phyloP scores from a whole-genome alignment of 306 rosid genomes.

The Ormosia semicastrata region DNA sequence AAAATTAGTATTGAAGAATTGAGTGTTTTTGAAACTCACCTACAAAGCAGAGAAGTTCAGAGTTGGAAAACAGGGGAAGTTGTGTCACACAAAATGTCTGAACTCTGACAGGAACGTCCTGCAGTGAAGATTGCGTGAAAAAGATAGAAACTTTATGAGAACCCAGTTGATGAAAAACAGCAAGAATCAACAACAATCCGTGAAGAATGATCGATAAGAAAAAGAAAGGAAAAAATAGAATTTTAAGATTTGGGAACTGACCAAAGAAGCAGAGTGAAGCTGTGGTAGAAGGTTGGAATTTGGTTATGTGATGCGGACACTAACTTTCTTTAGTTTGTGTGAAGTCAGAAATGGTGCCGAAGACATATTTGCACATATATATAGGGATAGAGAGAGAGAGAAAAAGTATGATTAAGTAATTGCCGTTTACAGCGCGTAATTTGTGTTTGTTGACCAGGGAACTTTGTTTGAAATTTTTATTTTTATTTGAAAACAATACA shows the following conservation, averaged over 20 bases:
- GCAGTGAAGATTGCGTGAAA: background rate
- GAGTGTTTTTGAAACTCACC: background rate
- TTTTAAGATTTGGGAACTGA: background rate
- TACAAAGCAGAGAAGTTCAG: background rate
- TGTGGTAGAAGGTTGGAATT: background rate
- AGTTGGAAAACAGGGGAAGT: conserved; percentile 29
- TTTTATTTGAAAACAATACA: background rate
- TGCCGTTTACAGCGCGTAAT: conserved; percentile 14
- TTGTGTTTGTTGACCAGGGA: conserved; percentile 9
- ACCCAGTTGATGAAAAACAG: background rate
- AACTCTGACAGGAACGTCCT: background rate
- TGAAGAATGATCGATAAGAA: background rate
- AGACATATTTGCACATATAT: background rate
- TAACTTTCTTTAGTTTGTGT: background rate
- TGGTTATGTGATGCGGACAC: background rate
- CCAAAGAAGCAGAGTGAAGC: conserved; percentile 22
- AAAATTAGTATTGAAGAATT: background rate
- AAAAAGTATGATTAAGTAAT: background rate
- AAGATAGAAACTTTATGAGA: background rate
- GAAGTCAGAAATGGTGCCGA: conserved; percentile 5
- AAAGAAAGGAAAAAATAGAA: background rate
- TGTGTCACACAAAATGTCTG: background rate
- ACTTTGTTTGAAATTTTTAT: background rate
- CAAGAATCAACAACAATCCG: background rate
- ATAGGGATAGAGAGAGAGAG: background rate